Base-by-base conservation (phyloP, 345 rosid genomes). In the Citrus maxima region DNA sequence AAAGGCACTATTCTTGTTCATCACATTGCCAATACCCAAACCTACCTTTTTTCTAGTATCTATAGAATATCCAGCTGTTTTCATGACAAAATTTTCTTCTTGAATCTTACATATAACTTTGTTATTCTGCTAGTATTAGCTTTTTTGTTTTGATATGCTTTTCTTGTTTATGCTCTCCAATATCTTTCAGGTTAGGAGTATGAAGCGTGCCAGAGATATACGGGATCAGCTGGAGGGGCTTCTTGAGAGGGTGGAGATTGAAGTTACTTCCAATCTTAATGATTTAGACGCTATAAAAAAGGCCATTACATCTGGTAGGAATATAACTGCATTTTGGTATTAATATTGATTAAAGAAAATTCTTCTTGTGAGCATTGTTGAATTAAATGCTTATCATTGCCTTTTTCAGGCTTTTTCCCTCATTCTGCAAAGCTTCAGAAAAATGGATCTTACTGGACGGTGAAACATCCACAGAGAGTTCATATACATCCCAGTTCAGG, bases 141-240 rank as follows among this genome's bases (percentile, higher is more conserved):
- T 2, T n/a, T 70, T 49, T n/a, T 56, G 46, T 77, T 61, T 35
- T 77, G 2, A 67, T 66, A 61, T 54, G 16, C 9, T 71, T 42
- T 76, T 80, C 51, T 79, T 35, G 30, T 79, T 61, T 78, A 60
- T 83, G 63, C 55, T 35, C 37, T 35, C 37, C 37, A 35, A 35
- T 35, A 35, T 35, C 7, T 79, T 80, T 64, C 80, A 96, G 99
- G 99, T 96, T 38, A 87, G 98, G 88, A 96, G 99, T 82, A 96
- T 96, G 97, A 96, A 96, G 80, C 92, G 98, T 77, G 99, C 99
- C 34, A 89, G 98, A 85, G 98, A 96, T 77, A 85, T 96, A 34
- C 86, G 99, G 63, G 98, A 96, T 80, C 99, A 96, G 80, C 77
- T 94, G 88, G 97, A 92, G 79, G 98, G 97, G 69, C 99, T 96